These are phyloP conservation scores for Musa itinerans DNA, from an alignment of 176 grass and related monocot species.

Conservation along the genomic window DNA sequence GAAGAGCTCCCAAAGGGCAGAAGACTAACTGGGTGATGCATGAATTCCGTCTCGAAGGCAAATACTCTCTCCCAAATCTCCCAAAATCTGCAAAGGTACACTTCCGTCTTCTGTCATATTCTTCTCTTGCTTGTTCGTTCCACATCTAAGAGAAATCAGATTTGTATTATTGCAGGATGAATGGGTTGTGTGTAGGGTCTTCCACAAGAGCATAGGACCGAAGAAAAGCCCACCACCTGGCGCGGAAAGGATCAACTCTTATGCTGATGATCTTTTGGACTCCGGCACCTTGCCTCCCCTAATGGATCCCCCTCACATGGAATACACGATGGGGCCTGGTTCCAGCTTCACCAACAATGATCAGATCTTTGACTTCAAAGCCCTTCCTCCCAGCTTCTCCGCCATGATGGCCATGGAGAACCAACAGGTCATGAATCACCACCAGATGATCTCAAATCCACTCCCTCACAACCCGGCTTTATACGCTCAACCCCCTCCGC, in stretches of 20 bases:
- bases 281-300: constrained; percentile 47
- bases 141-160: neutral
- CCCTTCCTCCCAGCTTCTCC: neutral
- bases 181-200: constrained; percentile 81
- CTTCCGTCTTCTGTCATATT: neutral
- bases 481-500: constrained; percentile 10
- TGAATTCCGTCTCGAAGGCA: constrained; percentile 80
- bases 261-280: constrained; percentile 44
- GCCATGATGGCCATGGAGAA: constrained; percentile 1
- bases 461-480: constrained; percentile 19
- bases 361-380: constrained; percentile 9
- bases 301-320: constrained; percentile 23
- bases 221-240: constrained; percentile 29
- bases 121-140: neutral
- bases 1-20: constrained; percentile 68
- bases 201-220: constrained; percentile 52
- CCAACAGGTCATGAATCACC: neutral
- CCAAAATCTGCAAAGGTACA: constrained; percentile 52
- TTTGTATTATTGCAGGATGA: constrained; percentile 45
- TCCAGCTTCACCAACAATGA: neutral
- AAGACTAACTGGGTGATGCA: constrained; percentile 98
- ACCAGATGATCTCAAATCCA: constrained; percentile 9
- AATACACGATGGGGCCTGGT: neutral
- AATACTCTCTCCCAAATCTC: constrained; percentile 25
- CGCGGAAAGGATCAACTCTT: constrained; percentile 36